Percentiles rank a stretch among this genome's conserved stretches.
These are phyloP conservation scores for Solanum chiquidenum DNA, from an alignment of 257 asterid genomes.

Conservation along the genomic window DNA sequence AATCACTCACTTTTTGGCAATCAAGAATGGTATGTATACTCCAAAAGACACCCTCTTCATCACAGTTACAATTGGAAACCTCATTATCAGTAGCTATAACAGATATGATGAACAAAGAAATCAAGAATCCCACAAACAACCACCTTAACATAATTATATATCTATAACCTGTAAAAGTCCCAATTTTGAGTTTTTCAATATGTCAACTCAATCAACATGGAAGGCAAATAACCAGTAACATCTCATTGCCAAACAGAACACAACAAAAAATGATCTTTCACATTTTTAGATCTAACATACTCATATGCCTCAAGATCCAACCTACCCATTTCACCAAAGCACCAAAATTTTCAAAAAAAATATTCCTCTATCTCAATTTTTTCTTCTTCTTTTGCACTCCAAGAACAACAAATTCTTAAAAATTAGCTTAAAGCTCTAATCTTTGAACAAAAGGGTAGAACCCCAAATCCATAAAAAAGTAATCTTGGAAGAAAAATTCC, in stretches of 20 bases:
- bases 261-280: neutral
- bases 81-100: constrained; percentile 18
- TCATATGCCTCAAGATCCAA: constrained; percentile 8
- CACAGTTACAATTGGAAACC: constrained; percentile 10
- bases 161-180: neutral
- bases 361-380: neutral
- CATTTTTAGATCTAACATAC: constrained; percentile 9
- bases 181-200: neutral
- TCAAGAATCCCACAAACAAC: constrained; percentile 12
- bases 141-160: constrained; percentile 7
- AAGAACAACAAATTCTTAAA: neutral
- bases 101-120: constrained; percentile 4
- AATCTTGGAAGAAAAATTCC: neutral
- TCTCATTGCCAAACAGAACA: constrained; percentile 2
- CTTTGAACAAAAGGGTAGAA: neutral
- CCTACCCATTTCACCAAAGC: neutral
- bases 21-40: constrained; percentile 20
- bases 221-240: constrained; percentile 5
- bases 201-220: neutral
- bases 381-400: neutral
- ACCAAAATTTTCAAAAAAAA: neutral
- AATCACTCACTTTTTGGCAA: constrained; percentile 29
- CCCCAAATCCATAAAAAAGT: neutral
- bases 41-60: constrained; percentile 27
- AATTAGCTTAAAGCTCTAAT: neutral